Conservation (phyloP, 306 rosid genomes). For the Hippophae rhamnoides region DNA sequence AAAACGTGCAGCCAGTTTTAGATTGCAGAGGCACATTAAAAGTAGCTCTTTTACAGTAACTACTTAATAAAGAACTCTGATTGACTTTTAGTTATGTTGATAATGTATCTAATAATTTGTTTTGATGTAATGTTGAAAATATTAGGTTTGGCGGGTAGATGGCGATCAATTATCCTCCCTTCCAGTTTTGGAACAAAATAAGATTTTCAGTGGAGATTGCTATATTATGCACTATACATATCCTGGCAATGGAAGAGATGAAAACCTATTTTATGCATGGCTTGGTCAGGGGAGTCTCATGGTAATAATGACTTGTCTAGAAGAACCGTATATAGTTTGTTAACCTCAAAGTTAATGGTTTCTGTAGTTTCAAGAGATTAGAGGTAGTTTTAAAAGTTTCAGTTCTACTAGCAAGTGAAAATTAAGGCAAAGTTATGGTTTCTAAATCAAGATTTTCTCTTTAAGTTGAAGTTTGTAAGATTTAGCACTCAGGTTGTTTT, state of each 20-base stretch:
- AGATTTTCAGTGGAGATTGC: conserved; percentile 80
- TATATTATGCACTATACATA: conserved; percentile 64
- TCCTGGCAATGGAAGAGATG: conserved; percentile 67
- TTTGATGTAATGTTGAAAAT: conserved; percentile 14
- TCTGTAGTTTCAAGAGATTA: background rate
- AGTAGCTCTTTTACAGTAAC: conserved; percentile 27
- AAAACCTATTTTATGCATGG: conserved; percentile 72
- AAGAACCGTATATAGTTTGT: background rate
- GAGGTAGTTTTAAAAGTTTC: background rate
- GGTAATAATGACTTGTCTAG: conserved; percentile 34
- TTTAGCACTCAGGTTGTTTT: conserved; percentile 7
- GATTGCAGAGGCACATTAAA: conserved; percentile 63
- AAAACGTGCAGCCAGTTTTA: conserved; percentile 48
- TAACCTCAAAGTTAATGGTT: conserved; percentile 7
- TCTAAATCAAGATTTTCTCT: conserved; percentile 1
- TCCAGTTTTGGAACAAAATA: conserved; percentile 46
- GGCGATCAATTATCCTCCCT: conserved; percentile 49
- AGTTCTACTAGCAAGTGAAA: background rate
- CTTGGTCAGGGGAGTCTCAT: conserved; percentile 47
- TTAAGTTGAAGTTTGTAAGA: conserved; percentile 3
- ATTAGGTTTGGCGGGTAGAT: conserved; percentile 86
- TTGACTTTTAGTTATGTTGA: conserved; percentile 1
- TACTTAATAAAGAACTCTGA: conserved; percentile 8
- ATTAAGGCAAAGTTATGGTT: background rate
- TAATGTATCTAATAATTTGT: conserved; percentile 12